These are phyloP conservation scores for Hibiscus mutabilis DNA, from an alignment of 345 rosid genomes.

Conservation along the genomic window DNA sequence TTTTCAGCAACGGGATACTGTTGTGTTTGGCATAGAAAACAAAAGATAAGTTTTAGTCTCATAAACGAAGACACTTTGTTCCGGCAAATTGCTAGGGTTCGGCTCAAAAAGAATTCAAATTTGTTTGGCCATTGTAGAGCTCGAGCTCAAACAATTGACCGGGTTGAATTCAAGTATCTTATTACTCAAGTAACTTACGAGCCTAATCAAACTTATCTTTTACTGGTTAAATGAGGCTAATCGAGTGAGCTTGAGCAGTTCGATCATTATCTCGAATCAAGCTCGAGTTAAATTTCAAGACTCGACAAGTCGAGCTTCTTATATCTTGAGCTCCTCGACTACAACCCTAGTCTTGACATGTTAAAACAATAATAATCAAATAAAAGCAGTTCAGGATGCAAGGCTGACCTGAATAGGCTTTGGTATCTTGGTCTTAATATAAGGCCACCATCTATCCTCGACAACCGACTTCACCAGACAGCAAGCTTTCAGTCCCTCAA, in stretches of 20 bases:
- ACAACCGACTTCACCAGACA: slow-evolving; percentile 91
- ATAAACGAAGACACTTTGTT: not conserved
- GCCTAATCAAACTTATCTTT: no score
- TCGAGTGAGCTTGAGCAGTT: not conserved
- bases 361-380: not conserved
- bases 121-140: not conserved
- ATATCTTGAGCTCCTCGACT: no score
- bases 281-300: not conserved
- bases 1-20: slow-evolving; percentile 90
- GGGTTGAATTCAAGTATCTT: not conserved
- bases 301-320: no score
- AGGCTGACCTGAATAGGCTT: slow-evolving; percentile 75
- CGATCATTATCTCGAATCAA: not conserved
- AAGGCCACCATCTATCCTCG: slow-evolving; percentile 98
- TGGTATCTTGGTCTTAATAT: slow-evolving; percentile 77
- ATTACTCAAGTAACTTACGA: no score
- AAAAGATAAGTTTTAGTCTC: not conserved
- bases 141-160: not conserved
- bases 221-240: not conserved
- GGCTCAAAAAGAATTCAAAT: not conserved
- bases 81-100: not conserved
- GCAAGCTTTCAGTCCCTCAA: slow-evolving; percentile 95
- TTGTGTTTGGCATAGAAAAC: not conserved
- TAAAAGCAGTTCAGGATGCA: not conserved
- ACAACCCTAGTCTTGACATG: not conserved